phyloP scores from a whole-genome alignment of 129 eudicot genomes.

The Calendula officinalis region DNA sequence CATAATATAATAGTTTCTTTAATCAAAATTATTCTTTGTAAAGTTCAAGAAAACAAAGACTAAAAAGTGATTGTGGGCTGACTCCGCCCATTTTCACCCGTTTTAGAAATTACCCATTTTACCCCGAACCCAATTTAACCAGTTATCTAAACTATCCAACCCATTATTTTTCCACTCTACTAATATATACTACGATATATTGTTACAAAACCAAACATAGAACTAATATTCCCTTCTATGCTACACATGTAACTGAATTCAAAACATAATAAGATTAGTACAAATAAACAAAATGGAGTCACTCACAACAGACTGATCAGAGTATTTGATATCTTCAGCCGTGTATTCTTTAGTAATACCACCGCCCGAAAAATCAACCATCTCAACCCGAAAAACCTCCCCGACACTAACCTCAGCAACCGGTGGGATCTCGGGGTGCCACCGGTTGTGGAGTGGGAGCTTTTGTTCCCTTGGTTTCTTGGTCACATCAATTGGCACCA shows the following conservation, averaged over 20 bases:
- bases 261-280: background rate
- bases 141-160: background rate
- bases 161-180: no score
- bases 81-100: background rate
- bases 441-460: slow-evolving; percentile 77
- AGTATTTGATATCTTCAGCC: slow-evolving; percentile 67
- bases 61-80: background rate
- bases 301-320: slow-evolving; percentile 70
- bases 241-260: background rate
- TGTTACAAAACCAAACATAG: background rate
- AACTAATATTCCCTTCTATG: background rate
- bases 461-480: slow-evolving; percentile 75
- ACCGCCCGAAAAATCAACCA: slow-evolving; percentile 79
- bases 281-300: slow-evolving; percentile 3
- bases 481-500: slow-evolving; percentile 68
- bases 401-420: slow-evolving; percentile 60
- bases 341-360: slow-evolving; percentile 56
- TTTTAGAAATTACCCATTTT: background rate
- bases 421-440: slow-evolving; percentile 90
- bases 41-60: background rate
- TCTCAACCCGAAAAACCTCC: slow-evolving; percentile 78
- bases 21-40: no score
- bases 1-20: no score
- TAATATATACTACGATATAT: background rate
- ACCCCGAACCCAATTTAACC: no score